A percentile compares a stretch with the other conserved stretches of the same genome.
These are phyloP conservation scores for Lantana camara DNA, from an alignment of 257 asterid species.

Conservation along the genomic window DNA sequence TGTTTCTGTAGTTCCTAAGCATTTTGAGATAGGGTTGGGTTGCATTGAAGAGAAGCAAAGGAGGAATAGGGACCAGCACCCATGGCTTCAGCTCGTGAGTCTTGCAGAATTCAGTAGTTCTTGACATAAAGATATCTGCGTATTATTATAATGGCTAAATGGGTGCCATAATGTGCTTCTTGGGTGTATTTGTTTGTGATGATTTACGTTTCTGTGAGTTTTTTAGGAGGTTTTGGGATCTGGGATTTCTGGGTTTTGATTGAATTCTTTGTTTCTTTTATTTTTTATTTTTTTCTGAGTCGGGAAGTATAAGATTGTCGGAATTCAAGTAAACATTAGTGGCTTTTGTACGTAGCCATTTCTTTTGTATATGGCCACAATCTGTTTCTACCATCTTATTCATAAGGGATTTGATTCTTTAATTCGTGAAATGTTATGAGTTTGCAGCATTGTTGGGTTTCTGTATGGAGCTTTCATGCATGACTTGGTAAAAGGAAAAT, in stretches of 20 bases:
- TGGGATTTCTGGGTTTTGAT: constrained; percentile 18
- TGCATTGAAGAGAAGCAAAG: neutral
- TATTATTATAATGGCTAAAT: no score
- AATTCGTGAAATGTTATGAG: neutral
- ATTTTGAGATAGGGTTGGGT: constrained; percentile 12
- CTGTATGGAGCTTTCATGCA: neutral
- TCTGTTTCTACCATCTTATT: neutral
- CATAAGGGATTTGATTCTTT: neutral
- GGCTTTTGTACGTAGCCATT: neutral
- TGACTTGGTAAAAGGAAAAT: no score
- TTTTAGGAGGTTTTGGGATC: constrained; percentile 10
- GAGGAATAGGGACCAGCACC: constrained; percentile 30
- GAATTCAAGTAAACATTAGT: neutral
- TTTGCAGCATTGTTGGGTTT: neutral
- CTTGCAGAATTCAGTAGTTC: no score
- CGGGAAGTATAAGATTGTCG: neutral
- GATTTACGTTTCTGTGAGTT: neutral
- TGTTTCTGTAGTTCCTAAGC: neutral
- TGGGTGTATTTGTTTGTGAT: neutral
- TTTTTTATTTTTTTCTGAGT: neutral
- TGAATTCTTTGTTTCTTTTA: neutral
- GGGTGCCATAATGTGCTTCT: neutral
- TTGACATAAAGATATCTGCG: neutral
- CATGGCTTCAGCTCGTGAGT: constrained; percentile 49
- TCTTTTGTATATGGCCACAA: neutral